phyloP scores from a whole-genome alignment of 129 eudicot species.

The Flaveria robusta region DNA sequence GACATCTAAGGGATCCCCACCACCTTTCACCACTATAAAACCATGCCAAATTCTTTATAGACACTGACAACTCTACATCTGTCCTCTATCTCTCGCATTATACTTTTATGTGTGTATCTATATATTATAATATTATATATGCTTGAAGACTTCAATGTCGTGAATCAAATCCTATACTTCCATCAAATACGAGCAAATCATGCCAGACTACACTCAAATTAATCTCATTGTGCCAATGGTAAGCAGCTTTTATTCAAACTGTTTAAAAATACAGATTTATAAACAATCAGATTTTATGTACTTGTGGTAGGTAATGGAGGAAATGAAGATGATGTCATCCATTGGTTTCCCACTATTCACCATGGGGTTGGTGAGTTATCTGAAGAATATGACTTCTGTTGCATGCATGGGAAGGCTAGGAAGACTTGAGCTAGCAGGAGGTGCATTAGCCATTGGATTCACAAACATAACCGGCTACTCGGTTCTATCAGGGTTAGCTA shows the following conservation, averaged over 20 bases:
- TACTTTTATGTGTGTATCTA: conserved; percentile 10
- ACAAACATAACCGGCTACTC: conserved; percentile 96
- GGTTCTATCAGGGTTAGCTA: conserved; percentile 84
- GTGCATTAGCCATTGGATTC: conserved; percentile 94
- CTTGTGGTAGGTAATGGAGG: conserved; percentile 63
- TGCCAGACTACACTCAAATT: conserved; percentile 43
- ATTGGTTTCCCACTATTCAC: conserved; percentile 76
- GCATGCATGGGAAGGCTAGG: conserved; percentile 96
- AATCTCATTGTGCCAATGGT: conserved; percentile 52
- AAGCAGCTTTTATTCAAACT: conserved; percentile 12
- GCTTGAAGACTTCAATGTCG: conserved; percentile 34
- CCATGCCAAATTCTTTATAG: conserved; percentile 33
- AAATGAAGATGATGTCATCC: conserved; percentile 63
- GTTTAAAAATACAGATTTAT: background rate
- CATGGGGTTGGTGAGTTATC: conserved; percentile 75
- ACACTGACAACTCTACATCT: conserved; percentile 35
- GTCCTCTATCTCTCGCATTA: conserved; percentile 31
- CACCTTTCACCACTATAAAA: conserved; percentile 51
- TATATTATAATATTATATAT: background rate
- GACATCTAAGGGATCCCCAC: conserved; percentile 26
- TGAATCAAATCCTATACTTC: conserved; percentile 31
- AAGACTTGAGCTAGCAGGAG: conserved; percentile 92
- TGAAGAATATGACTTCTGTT: conserved; percentile 82
- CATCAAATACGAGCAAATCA: conserved; percentile 48
- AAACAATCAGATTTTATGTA: conserved; percentile 12